Conservation (phyloP, 129 eudicot genomes). For the Oenanthe sinensis region DNA sequence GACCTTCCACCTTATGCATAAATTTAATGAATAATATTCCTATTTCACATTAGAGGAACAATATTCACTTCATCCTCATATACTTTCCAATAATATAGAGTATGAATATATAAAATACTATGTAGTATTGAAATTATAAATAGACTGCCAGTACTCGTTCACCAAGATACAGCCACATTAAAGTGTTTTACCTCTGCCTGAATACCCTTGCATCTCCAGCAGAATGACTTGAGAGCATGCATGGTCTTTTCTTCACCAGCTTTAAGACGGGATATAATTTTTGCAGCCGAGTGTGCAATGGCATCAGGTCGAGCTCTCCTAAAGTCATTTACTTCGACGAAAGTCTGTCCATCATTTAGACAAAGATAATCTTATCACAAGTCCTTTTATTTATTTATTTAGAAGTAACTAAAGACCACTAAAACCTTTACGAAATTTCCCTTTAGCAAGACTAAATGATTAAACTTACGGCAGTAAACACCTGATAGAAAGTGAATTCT, state of each 20-base stretch:
- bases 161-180: background rate
- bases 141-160: background rate
- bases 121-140: background rate
- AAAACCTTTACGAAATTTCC: background rate
- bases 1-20: background rate
- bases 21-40: background rate
- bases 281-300: conserved; percentile 87
- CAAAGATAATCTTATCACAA: background rate
- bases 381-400: background rate
- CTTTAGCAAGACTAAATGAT: background rate
- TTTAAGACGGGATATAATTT: conserved; percentile 77
- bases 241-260: conserved; percentile 92
- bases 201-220: conserved; percentile 93
- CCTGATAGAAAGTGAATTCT: background rate
- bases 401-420: conserved; percentile 1
- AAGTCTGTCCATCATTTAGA: conserved; percentile 34
- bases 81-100: background rate
- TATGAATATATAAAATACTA: background rate
- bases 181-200: conserved; percentile 78
- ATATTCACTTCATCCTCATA: background rate
- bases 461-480: background rate
- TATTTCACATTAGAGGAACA: background rate
- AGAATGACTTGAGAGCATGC: conserved; percentile 76
- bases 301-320: conserved; percentile 90
- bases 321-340: conserved; percentile 76